A percentile compares a stretch with the other conserved stretches of the same genome.
Conservation (phyloP, 1,284 basidiomycete species). For the Ceraceosorus guamensis region DNA sequence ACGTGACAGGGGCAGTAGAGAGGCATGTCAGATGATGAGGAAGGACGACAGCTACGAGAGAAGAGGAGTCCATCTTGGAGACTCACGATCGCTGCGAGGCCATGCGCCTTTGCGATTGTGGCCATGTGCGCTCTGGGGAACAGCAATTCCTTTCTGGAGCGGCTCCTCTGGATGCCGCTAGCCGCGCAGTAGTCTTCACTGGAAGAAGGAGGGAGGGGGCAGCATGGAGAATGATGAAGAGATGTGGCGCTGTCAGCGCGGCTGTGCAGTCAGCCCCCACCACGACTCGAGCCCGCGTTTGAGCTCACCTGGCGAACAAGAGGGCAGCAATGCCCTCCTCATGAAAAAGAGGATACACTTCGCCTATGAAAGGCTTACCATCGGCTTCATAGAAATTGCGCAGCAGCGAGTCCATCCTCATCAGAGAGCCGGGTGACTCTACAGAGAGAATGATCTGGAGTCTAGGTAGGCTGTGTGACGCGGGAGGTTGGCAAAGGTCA, state of each 20-base stretch:
- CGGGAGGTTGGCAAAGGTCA: slow-evolving; percentile 14
- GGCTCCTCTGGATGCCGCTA: slow-evolving; percentile 73
- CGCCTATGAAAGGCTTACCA: not conserved
- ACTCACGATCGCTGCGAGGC: slow-evolving; percentile 80
- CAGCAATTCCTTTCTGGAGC: slow-evolving; percentile 66
- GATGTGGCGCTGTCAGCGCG: not conserved
- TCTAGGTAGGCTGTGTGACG: slow-evolving; percentile 1
- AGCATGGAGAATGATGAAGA: not conserved
- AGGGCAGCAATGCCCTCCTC: slow-evolving; percentile 23
- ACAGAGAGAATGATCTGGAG: slow-evolving; percentile 37
- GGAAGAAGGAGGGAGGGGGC: not conserved
- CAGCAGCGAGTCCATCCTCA: too few species aligned
- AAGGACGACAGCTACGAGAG: not conserved
- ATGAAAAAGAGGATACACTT: not conserved
- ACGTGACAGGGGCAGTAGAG: not conserved
- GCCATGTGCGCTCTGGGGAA: slow-evolving; percentile 79
- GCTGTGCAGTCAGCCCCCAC: not conserved
- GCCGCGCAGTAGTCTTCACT: slow-evolving; percentile 61
- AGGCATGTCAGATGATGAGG: not conserved
- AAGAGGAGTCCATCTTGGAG: slow-evolving; percentile 11
- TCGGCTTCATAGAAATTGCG: slow-evolving; percentile 25
- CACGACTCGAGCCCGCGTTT: not conserved
- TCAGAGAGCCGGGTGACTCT: slow-evolving; percentile 34
- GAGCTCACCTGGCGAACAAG: slow-evolving; percentile 26
- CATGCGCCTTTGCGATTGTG: slow-evolving; percentile 74